These are phyloP conservation scores for Ustilago sp. DNA, from an alignment of 1,284 basidiomycete genomes.

Conservation along the genomic window DNA sequence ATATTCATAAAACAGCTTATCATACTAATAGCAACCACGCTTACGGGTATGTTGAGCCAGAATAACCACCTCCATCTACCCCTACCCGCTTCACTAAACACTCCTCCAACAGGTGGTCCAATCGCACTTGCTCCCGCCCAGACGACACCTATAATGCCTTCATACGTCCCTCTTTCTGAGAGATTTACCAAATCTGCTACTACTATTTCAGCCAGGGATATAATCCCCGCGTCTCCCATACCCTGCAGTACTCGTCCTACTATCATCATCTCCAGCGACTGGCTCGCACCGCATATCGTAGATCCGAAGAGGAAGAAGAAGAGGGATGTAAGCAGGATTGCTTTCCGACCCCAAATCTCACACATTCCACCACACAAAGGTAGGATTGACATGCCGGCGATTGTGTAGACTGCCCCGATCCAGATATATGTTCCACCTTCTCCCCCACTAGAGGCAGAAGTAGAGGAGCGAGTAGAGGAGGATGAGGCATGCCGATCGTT, in stretches of 20 bases:
- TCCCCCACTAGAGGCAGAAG: neutral
- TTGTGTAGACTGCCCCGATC: slow-evolving; percentile 48
- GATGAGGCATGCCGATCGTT: slow-evolving; percentile 18
- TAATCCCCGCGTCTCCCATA: slow-evolving; percentile 48
- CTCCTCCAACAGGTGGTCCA: slow-evolving; percentile 54
- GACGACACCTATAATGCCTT: slow-evolving; percentile 54
- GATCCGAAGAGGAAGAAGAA: slow-evolving; percentile 40
- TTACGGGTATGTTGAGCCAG: slow-evolving; percentile 54
- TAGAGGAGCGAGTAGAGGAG: neutral
- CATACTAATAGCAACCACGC: slow-evolving; percentile 37
- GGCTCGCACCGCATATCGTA: slow-evolving; percentile 31
- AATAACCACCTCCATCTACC: slow-evolving; percentile 53
- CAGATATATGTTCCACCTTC: slow-evolving; percentile 44
- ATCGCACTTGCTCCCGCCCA: slow-evolving; percentile 50
- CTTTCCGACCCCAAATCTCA: slow-evolving; percentile 51
- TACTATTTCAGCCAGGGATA: slow-evolving; percentile 50
- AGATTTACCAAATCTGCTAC: slow-evolving; percentile 51
- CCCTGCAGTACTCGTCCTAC: slow-evolving; percentile 39
- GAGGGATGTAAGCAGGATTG: slow-evolving; percentile 29
- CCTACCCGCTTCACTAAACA: slow-evolving; percentile 20
- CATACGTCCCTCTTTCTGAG: slow-evolving; percentile 47
- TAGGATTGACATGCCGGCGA: slow-evolving; percentile 43
- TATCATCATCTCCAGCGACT: slow-evolving; percentile 42
- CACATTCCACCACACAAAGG: slow-evolving; percentile 39
- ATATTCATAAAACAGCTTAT: slow-evolving; percentile 49